Percentiles rank a stretch among this genome's conserved stretches.
These are phyloP conservation scores for Camelina laxa DNA, from an alignment of 345 rosid genomes.

Conservation along the genomic window DNA sequence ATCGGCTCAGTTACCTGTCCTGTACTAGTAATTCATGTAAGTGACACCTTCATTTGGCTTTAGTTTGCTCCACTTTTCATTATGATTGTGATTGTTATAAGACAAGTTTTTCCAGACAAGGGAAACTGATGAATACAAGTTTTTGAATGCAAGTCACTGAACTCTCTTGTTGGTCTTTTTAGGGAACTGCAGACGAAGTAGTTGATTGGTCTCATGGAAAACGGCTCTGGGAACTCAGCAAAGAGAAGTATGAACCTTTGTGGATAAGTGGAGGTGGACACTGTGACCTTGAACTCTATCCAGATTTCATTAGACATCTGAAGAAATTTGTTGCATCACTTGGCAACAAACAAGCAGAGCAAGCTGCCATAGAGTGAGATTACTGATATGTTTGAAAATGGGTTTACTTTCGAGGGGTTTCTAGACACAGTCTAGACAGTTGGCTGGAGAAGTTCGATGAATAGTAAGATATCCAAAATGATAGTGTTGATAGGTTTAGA, in stretches of 20 bases:
- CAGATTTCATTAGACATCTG: slow-evolving; percentile 79
- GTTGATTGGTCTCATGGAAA: slow-evolving; percentile 90
- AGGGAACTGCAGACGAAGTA: slow-evolving; percentile 91
- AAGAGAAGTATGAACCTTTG: slow-evolving; percentile 79
- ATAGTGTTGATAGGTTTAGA: slow-evolving; percentile 67
- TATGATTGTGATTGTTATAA: background rate
- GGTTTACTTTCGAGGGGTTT: slow-evolving; percentile 58
- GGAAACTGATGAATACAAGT: background rate
- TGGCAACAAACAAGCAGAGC: slow-evolving; percentile 46
- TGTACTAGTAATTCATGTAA: slow-evolving; percentile 85
- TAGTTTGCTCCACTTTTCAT: background rate
- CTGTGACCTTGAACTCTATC: slow-evolving; percentile 88
- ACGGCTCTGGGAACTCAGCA: slow-evolving; percentile 85
- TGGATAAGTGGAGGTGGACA: slow-evolving; percentile 94
- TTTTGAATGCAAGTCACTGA: slow-evolving; percentile 15
- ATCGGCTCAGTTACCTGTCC: slow-evolving; percentile 74
- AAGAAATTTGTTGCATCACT: slow-evolving; percentile 71
- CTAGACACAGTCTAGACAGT: slow-evolving; percentile 76
- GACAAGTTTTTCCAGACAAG: background rate
- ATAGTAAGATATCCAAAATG: slow-evolving; percentile 60
- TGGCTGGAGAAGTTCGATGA: slow-evolving; percentile 69
- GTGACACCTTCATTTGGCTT: slow-evolving; percentile 36
- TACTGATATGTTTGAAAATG: slow-evolving; percentile 64
- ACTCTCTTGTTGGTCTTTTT: slow-evolving; percentile 34
- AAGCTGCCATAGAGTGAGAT: slow-evolving; percentile 40